phyloP scores from a whole-genome alignment of 257 asterid species.

The Agastache rugosa region DNA sequence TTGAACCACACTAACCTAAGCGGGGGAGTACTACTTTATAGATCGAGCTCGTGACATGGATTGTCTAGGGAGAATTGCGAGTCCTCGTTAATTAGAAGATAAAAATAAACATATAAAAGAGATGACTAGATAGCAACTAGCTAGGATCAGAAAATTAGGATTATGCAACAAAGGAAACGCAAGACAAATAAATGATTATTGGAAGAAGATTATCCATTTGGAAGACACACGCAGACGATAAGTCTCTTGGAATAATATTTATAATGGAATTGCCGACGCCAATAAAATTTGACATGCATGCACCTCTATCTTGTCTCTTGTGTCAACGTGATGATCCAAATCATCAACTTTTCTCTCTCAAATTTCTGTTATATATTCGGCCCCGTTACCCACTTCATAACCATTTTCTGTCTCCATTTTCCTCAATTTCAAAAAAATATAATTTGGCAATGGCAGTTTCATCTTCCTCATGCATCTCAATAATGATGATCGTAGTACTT shows the following conservation, averaged over 20 bases:
- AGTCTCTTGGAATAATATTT: too few relatives aligned
- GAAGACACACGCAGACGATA: neutral
- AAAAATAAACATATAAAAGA: neutral
- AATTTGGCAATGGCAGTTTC: constrained; percentile 27
- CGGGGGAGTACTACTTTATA: too few relatives aligned
- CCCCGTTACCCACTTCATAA: constrained; percentile 12
- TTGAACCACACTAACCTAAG: too few relatives aligned
- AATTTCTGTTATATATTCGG: constrained; percentile 42
- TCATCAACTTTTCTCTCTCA: neutral
- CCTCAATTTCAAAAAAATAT: neutral
- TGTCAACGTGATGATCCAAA: neutral
- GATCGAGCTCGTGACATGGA: too few relatives aligned
- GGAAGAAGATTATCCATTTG: neutral
- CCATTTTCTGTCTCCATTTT: neutral
- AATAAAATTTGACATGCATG: neutral
- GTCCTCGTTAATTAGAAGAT: too few relatives aligned
- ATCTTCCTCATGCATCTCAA: constrained; percentile 23
- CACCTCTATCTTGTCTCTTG: neutral
- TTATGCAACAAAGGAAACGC: neutral
- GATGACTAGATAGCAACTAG: constrained; percentile 40
- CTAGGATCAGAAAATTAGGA: constrained; percentile 9
- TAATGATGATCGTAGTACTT: constrained; percentile 29
- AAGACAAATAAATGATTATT: neutral
- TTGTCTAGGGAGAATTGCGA: too few relatives aligned
- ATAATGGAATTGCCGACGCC: neutral